A percentile compares a stretch with the other conserved stretches of the same genome.
Conservation (phyloP, 2,329 filamentous ascomycete species). For the Aspergillus pseudotamarii region DNA sequence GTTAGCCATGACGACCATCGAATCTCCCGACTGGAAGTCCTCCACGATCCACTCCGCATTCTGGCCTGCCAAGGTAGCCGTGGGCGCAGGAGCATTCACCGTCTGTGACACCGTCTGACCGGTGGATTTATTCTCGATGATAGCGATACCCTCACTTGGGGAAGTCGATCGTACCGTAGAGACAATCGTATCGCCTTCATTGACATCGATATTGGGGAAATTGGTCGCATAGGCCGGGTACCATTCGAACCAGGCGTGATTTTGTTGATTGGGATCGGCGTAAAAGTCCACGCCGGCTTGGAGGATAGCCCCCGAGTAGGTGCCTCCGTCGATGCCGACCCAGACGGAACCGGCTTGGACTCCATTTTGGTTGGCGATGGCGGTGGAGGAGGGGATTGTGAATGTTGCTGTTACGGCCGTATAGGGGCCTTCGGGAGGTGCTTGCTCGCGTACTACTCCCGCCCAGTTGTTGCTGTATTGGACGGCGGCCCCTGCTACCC, state of each 20-base stretch:
- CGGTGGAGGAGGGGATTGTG: conserved; percentile 54
- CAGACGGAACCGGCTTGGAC: conserved; percentile 56
- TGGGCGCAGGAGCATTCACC: conserved; percentile 47
- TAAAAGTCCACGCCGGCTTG: conserved; percentile 63
- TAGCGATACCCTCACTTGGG: conserved; percentile 49
- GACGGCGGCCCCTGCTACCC: conserved; percentile 39
- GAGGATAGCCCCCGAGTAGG: conserved; percentile 57
- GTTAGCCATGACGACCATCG: conserved; percentile 50
- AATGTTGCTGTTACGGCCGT: conserved; percentile 50
- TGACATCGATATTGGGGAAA: conserved; percentile 51
- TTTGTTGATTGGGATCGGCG: conserved; percentile 47
- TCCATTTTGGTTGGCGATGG: conserved; percentile 39
- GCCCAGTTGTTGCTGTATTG: conserved; percentile 63
- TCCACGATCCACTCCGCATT: conserved; percentile 69
- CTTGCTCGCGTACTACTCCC: conserved; percentile 56
- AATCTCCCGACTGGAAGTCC: conserved; percentile 48
- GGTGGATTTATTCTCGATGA: conserved; percentile 56
- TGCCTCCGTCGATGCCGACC: conserved; percentile 66
- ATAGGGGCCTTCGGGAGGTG: conserved; percentile 50
- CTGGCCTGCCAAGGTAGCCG: conserved; percentile 53
- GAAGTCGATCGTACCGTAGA: conserved; percentile 42
- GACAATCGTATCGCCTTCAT: conserved; percentile 50
- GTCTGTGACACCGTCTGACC: conserved; percentile 56
- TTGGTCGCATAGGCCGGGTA: conserved; percentile 60
- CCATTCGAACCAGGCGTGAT: conserved; percentile 65